These are phyloP conservation scores for Tuber microsphaerosporum DNA, from an alignment of 495 filamentous ascomycete genomes.

Conservation along the genomic window DNA sequence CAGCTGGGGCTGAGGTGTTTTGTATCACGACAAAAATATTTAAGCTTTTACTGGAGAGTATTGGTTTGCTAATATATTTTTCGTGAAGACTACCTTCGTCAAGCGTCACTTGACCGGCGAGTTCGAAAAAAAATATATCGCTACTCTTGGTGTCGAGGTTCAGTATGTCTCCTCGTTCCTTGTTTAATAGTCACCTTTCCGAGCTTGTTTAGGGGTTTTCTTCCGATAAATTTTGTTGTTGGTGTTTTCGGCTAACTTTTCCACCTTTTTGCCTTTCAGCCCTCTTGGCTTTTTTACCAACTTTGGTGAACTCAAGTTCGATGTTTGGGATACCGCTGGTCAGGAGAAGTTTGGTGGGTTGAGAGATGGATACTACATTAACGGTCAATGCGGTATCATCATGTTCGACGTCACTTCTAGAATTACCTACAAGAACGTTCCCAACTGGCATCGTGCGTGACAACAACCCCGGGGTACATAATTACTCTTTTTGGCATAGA, in stretches of 20 bases:
- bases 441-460: slow-evolving; percentile 98
- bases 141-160: slow-evolving; percentile 98
- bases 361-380: slow-evolving; percentile 99
- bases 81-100: slow-evolving; percentile 90
- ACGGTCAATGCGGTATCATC: slow-evolving; percentile 99
- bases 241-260: slow-evolving; percentile 37
- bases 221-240: slow-evolving; percentile 23
- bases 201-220: slow-evolving; percentile 25
- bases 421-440: slow-evolving; percentile 99
- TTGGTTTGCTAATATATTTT: slow-evolving; percentile 23
- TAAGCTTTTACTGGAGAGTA: slow-evolving; percentile 12
- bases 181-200: slow-evolving; percentile 69
- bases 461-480: not conserved
- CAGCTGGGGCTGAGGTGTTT: slow-evolving; percentile 15
- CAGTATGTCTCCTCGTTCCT: slow-evolving; percentile 69
- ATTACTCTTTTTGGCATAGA: not conserved
- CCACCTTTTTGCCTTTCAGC: slow-evolving; percentile 28
- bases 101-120: slow-evolving; percentile 99
- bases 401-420: slow-evolving; percentile 99
- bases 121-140: slow-evolving; percentile 99
- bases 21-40: slow-evolving; percentile 10
- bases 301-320: slow-evolving; percentile 93
- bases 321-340: slow-evolving; percentile 99
- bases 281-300: slow-evolving; percentile 50
- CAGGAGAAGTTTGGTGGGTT: slow-evolving; percentile 99